Conservation (phyloP, 129 eudicot species). For the Escallonia herrerae region DNA sequence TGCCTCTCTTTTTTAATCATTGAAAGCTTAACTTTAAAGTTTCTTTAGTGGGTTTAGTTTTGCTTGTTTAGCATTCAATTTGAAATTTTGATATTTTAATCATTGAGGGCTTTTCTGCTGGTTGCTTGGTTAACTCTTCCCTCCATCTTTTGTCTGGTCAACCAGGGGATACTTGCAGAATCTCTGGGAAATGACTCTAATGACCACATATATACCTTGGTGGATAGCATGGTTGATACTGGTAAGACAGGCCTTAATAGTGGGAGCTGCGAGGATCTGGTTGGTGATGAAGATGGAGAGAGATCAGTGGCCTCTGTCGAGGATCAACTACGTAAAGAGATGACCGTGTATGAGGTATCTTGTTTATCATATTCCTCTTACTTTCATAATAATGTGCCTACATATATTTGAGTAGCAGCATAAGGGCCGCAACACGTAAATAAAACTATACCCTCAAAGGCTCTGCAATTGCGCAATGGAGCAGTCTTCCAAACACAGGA, state of each 20-base stretch:
- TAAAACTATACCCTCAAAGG: too few species aligned
- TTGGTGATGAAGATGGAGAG: conserved; percentile 82
- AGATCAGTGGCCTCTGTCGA: conserved; percentile 87
- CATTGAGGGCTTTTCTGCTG: not conserved
- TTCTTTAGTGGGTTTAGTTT: too few species aligned
- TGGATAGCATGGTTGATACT: conserved; percentile 48
- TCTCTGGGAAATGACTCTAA: conserved; percentile 41
- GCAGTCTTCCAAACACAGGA: too few species aligned
- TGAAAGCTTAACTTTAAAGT: too few species aligned
- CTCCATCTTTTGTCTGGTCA: conserved; percentile 10
- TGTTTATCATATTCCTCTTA: not conserved
- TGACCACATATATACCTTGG: conserved; percentile 61
- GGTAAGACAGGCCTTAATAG: conserved; percentile 40
- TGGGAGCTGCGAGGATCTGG: conserved; percentile 55
- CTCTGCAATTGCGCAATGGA: too few species aligned
- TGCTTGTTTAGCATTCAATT: too few species aligned
- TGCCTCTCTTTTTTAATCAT: too few species aligned
- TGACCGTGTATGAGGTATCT: conserved; percentile 93
- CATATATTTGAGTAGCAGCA: too few species aligned
- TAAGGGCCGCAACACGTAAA: too few species aligned
- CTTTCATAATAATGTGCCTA: too few species aligned
- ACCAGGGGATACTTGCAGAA: conserved; percentile 80
- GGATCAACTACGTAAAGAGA: conserved; percentile 87
- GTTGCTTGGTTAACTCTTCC: not conserved
- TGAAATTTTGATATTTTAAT: not conserved